Evolutionary conservation across 768 basidiomycete species (phyloP), one percentile per base, ranked within the genome.

Genomic region (Pulveroboletus sp.): DNA sequence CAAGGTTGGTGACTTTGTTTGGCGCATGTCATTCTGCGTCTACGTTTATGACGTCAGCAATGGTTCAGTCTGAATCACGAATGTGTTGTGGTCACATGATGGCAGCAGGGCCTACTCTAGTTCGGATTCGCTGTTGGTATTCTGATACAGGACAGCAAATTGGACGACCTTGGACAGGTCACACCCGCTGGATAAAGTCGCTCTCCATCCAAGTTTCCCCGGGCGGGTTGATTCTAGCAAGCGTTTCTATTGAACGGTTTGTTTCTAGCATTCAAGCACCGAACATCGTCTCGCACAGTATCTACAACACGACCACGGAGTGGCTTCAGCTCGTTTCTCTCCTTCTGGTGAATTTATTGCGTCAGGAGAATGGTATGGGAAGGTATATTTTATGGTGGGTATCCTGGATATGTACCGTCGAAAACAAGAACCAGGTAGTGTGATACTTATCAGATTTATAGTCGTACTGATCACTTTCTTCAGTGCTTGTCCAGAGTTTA

Each of bases 201-300:
- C 31, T 50, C 12, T 52, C 50, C 1, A 46, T n/a, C n/a, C n/a
- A n/a, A 4, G 35, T 49, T 20, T 52, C 50, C 1, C 25, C 40
- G 1, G 40, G 47, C 9, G 57, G 51, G 6, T 21, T 21, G 1
- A 50, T 36, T 20, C 36, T 58, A 11, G 57, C 57, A 2, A 57
- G 55, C 13, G 43, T 32, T 2, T 57, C 57, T 2, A 2, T 0
- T 4, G 55, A 4, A 37, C 48, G 0, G 9, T 57, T 25, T 36
- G 57, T 16, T 40, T 58, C 33, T 58, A 51, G 57, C 13, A 50
- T 6, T 1, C 40, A 10, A 9, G 36, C 1, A 44, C 34, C 17
- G 50, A 50, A 1, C 1, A 13, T 14, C 36, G 39, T 0, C 3
- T 57, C 2, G 45, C n/a, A 14, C 19, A 31, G 16, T 36, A 27